A percentile compares a stretch with the other conserved stretches of the same genome.
These are phyloP conservation scores for Phylloporus sp. DNA, from an alignment of 1,284 basidiomycete species.

Conservation along the genomic window DNA sequence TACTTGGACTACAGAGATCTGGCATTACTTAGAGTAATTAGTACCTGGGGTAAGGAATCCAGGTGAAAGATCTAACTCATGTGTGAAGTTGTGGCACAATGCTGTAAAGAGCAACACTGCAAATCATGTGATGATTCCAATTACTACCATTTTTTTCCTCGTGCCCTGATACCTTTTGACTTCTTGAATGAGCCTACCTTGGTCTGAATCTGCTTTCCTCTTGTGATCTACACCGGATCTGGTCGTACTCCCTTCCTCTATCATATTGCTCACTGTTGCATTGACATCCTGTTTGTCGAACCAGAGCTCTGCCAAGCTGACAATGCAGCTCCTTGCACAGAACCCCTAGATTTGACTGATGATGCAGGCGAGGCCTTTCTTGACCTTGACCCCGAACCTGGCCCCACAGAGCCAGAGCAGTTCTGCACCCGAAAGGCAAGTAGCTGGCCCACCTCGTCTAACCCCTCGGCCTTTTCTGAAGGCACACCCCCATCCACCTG, in stretches of 20 bases:
- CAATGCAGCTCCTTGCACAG: conserved; percentile 42
- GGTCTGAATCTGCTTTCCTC: conserved; percentile 50
- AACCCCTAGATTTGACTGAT: conserved; percentile 53
- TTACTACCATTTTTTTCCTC: conserved; percentile 41
- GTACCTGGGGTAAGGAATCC: no score
- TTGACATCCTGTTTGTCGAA: conserved; percentile 40
- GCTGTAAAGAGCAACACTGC: no score
- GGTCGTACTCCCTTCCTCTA: conserved; percentile 44
- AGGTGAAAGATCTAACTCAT: no score
- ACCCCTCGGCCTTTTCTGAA: conserved; percentile 38
- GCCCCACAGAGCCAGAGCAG: conserved; percentile 20
- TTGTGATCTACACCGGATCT: conserved; percentile 40
- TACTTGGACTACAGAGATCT: no score
- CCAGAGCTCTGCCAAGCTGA: conserved; percentile 50
- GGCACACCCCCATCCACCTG: conserved; percentile 4
- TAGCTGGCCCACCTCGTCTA: conserved; percentile 33
- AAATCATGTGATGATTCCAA: no score
- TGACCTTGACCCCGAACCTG: conserved; percentile 30
- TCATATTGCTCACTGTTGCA: conserved; percentile 45
- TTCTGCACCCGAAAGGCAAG: conserved; percentile 24
- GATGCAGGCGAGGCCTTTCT: conserved; percentile 50
- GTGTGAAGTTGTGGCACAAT: no score
- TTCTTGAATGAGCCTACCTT: conserved; percentile 43
- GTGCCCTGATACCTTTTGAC: conserved; percentile 37
- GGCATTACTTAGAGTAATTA: no score